Evolutionary conservation across 352 stramenopile species (phyloP).

Genomic region (Phytopythium helicoides): DNA sequence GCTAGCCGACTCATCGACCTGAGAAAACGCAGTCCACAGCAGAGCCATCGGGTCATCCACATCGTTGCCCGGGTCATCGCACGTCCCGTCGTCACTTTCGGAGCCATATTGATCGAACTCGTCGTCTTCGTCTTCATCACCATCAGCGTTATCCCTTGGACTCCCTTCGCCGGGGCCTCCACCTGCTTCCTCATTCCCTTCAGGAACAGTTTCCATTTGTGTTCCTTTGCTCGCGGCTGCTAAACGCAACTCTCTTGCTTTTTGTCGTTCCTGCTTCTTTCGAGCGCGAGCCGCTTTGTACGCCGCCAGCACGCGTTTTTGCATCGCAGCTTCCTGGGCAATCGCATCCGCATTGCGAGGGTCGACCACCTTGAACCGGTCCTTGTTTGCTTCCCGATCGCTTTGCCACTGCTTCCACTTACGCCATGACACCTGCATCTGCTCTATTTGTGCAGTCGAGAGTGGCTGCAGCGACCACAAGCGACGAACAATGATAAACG

Average conservation of each 20-base stretch:
- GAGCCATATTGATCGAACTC: conserved; percentile 47
- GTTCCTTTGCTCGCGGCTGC: conserved; percentile 13
- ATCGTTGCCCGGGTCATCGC: conserved; percentile 33
- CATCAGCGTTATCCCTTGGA: conserved; percentile 10
- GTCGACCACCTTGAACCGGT: conserved; percentile 66
- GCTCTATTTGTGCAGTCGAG: conserved; percentile 17
- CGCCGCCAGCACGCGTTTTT: conserved; percentile 66
- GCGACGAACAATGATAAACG: conserved; percentile 46
- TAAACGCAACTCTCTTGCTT: conserved; percentile 41
- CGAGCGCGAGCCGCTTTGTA: conserved; percentile 60
- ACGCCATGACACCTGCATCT: conserved; percentile 35
- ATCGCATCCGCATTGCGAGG: conserved; percentile 47
- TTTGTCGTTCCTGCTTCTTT: conserved; percentile 62
- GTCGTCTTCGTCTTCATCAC: conserved; percentile 32
- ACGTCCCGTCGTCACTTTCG: conserved; percentile 44
- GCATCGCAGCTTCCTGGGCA: conserved; percentile 44
- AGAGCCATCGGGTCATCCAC: conserved; percentile 66
- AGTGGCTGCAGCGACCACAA: conserved; percentile 49
- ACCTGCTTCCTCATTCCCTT: conserved; percentile 33
- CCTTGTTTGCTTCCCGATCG: conserved; percentile 53
- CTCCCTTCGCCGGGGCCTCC: conserved; percentile 1
- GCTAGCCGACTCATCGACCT: conserved; percentile 33
- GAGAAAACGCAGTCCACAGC: conserved; percentile 61
- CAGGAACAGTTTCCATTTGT: conserved; percentile 69
- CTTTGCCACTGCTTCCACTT: conserved; percentile 51